These are phyloP conservation scores for Coemansia sp. DNA, from an alignment of 192 early-diverging fungal species.

Conservation along the genomic window DNA sequence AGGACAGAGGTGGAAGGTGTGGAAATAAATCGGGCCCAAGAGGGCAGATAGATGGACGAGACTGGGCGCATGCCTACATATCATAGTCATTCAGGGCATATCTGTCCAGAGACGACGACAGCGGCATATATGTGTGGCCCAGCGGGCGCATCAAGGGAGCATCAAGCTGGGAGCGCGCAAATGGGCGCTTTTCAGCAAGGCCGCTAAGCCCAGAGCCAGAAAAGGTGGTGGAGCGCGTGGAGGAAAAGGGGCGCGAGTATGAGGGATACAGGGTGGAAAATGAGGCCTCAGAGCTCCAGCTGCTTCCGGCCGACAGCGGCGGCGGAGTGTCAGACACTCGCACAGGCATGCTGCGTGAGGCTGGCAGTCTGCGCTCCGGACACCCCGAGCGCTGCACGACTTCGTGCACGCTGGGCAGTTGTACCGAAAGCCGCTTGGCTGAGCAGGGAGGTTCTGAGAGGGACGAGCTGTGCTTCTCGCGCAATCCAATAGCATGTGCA, in stretches of 20 bases:
- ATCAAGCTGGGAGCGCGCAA: conserved; percentile 27
- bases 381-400: conserved; percentile 12
- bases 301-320: conserved; percentile 35
- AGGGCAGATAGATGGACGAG: conserved; percentile 2
- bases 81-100: conserved; percentile 47
- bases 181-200: conserved; percentile 10
- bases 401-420: conserved; percentile 10
- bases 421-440: conserved; percentile 2
- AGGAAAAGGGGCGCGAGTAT: conserved; percentile 45
- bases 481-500: conserved; percentile 54
- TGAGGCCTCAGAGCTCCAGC: conserved; percentile 41
- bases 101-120: conserved; percentile 28
- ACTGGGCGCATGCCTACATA: conserved; percentile 5
- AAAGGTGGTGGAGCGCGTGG: conserved; percentile 39
- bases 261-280: conserved; percentile 21
- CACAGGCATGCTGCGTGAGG: conserved; percentile 21
- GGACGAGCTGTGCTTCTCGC: conserved; percentile 43
- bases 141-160: conserved; percentile 36
- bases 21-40: neutral
- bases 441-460: conserved; percentile 10
- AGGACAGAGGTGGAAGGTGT: neutral
- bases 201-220: conserved; percentile 11
- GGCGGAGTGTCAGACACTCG: conserved; percentile 23
- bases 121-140: conserved; percentile 24
- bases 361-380: conserved; percentile 6